Evolutionary conservation across 2,329 filamentous ascomycete species (phyloP), one percentile per base, ranked within the genome.

Genomic region (Aspergillus melleus): DNA sequence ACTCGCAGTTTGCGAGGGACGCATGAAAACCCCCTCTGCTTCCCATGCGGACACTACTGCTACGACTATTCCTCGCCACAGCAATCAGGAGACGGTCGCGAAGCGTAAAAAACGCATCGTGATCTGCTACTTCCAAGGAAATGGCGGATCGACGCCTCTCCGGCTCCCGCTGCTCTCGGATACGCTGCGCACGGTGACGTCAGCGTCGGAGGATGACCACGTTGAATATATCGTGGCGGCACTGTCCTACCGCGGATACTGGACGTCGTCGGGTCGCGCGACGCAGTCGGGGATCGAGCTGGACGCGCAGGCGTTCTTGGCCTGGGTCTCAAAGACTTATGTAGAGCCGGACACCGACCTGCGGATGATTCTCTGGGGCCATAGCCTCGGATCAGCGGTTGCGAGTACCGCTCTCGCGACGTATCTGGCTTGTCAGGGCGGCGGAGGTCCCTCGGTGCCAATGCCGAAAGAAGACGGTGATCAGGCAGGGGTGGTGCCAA

Each of bases 311-410:
- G 88, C 90, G 1, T 84, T 88, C 8, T 70, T 90, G 22, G 66
- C 77, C 10, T 91, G 88, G 88, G 81, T 89, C 24, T 77, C 79
- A 4, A 68, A 81, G 19, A 74, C 68, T 0, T 78, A 81, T 54
- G 22, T 54, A 0, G 22, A 60, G 4, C 62, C 61, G n/a, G 49
- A 64, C 14, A 65, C 54, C 1, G 57, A 70, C 36, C 63, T 72
- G 1, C 64, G 66, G 32, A 61, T 91, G 1, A 69, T 92, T 1
- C 75, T 93, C 11, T 93, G 90, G 90, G 90, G 90, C 0, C 90
- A 93, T 72, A 91, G 88, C 63, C 86, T 93, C 56, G 90, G 91
- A 1, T 85, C 87, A 26, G 90, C 88, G 1, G 84, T 93, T 47
- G 89, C 88, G 12, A 87, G 86, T 16, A 86, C 84, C 54, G 81